phyloP scores from a whole-genome alignment of 2,329 filamentous ascomycete species.

The Escovopsis sp. region DNA sequence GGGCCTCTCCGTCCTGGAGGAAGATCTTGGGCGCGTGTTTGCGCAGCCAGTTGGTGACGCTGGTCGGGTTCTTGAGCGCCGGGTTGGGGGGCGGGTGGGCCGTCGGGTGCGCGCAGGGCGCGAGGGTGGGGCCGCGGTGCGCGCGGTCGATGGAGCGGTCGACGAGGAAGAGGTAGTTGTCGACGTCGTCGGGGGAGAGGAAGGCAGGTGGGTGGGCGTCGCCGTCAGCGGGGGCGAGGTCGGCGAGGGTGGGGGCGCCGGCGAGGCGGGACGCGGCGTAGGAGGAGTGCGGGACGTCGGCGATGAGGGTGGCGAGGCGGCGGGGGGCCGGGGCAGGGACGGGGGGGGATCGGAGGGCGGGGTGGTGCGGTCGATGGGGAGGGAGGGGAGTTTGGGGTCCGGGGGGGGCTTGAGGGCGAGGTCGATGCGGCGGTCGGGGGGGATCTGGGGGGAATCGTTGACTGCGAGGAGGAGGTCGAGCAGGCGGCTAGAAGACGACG shows the following conservation, averaged over 20 bases:
- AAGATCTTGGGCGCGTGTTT: constrained; percentile 75
- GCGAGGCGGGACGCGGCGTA: constrained; percentile 44
- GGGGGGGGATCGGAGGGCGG: constrained; percentile 14
- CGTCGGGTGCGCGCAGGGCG: constrained; percentile 30
- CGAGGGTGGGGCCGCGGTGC: constrained; percentile 32
- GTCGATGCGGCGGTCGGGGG: constrained; percentile 60
- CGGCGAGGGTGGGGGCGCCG: constrained; percentile 41
- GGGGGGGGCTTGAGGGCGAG: constrained; percentile 37
- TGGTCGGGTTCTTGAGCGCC: constrained; percentile 58
- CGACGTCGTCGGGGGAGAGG: constrained; percentile 54
- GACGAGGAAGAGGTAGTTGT: constrained; percentile 56
- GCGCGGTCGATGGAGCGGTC: constrained; percentile 37
- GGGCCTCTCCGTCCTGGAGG: constrained; percentile 50
- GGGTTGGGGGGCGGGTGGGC: constrained; percentile 23
- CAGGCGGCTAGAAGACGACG: constrained; percentile 49
- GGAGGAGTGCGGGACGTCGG: constrained; percentile 35
- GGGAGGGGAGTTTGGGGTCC: constrained; percentile 20
- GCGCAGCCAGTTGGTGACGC: constrained; percentile 90
- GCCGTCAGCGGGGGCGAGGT: constrained; percentile 34
- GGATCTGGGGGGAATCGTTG: constrained; percentile 71
- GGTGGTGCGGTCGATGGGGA: constrained; percentile 17
- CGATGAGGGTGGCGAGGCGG: constrained; percentile 34
- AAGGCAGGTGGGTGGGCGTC: constrained; percentile 48
- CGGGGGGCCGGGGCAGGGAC: constrained; percentile 14
- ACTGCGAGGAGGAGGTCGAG: constrained; percentile 81